These are phyloP conservation scores for Rhizophagus clarus DNA, from an alignment of 192 early-diverging fungal species.

Conservation along the genomic window DNA sequence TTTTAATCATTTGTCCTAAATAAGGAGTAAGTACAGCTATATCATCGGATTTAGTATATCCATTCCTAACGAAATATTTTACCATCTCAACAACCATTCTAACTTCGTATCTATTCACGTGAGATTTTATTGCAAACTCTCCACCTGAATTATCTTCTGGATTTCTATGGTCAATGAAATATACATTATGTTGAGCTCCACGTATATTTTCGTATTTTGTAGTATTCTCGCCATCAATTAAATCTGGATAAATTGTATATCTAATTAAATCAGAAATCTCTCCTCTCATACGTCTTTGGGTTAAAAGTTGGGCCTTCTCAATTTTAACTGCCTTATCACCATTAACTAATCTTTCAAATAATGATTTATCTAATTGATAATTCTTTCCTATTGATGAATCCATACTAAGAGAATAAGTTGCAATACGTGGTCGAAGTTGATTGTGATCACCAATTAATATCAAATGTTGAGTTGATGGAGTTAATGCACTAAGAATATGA, in stretches of 20 bases:
- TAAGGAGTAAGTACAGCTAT: conserved; percentile 62
- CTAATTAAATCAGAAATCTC: conserved; percentile 53
- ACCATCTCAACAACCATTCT: conserved; percentile 52
- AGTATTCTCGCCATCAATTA: conserved; percentile 44
- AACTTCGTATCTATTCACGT: conserved; percentile 51
- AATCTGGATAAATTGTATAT: conserved; percentile 47
- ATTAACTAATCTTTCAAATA: conserved; percentile 51
- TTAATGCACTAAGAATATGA: conserved; percentile 52
- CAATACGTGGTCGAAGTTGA: conserved; percentile 17
- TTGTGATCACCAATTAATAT: conserved; percentile 56
- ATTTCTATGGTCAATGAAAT: conserved; percentile 51
- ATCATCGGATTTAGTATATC: conserved; percentile 46
- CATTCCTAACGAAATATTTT: conserved; percentile 52
- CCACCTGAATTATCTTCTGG: conserved; percentile 41
- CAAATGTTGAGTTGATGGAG: conserved; percentile 51
- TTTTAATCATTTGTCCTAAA: conserved; percentile 52
- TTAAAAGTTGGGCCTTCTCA: neutral
- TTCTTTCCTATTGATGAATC: conserved; percentile 43
- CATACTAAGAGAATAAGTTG: conserved; percentile 26
- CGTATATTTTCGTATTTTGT: conserved; percentile 34
- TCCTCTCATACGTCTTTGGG: conserved; percentile 54
- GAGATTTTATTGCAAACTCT: conserved; percentile 47
- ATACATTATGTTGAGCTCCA: conserved; percentile 50
- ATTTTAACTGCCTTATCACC: conserved; percentile 17
- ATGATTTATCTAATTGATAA: conserved; percentile 45